Evolutionary conservation across 139 green algal species (phyloP).

Genomic region (Tetratostichococcus sp.): DNA sequence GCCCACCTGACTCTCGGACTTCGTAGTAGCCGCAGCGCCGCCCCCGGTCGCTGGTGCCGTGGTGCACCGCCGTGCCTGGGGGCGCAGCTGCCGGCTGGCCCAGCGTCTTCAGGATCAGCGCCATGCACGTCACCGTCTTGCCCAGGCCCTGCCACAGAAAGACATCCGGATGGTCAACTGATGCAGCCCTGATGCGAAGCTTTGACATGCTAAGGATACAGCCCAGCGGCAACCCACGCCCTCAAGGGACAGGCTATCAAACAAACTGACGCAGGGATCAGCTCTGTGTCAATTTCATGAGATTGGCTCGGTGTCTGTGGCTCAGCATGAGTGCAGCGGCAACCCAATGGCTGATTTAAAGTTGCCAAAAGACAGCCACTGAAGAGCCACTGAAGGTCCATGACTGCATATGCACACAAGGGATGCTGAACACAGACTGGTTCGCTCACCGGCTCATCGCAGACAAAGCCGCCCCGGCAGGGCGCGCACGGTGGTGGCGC

Average conservation of each 20-base stretch:
- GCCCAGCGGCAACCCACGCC: too few relatives aligned
- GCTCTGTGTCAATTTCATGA: too few relatives aligned
- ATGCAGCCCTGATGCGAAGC: too few relatives aligned
- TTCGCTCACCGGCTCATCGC: conserved; percentile 79
- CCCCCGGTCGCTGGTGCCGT: conserved; percentile 14
- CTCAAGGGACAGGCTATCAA: too few relatives aligned
- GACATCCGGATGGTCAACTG: not conserved
- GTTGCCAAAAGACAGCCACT: too few relatives aligned
- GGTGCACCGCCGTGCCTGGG: not conserved
- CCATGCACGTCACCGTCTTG: conserved; percentile 84
- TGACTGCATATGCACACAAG: not conserved
- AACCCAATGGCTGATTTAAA: too few relatives aligned
- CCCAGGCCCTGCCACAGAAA: conserved; percentile 70
- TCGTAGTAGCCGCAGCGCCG: conserved; percentile 5
- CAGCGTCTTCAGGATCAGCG: conserved; percentile 72
- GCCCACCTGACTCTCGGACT: not conserved
- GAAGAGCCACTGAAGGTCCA: too few relatives aligned
- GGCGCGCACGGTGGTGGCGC: conserved; percentile 21
- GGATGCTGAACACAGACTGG: too few relatives aligned
- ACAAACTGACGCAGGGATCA: not conserved
- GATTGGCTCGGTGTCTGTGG: too few relatives aligned
- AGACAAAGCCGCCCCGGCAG: conserved; percentile 78
- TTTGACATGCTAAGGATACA: too few relatives aligned
- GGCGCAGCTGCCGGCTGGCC: conserved; percentile 30
- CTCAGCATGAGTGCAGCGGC: too few relatives aligned